Evolutionary conservation across 345 rosid species (phyloP), one percentile per base, ranked within the genome.

Genomic region (Cardamine chenopodiifolia): DNA sequence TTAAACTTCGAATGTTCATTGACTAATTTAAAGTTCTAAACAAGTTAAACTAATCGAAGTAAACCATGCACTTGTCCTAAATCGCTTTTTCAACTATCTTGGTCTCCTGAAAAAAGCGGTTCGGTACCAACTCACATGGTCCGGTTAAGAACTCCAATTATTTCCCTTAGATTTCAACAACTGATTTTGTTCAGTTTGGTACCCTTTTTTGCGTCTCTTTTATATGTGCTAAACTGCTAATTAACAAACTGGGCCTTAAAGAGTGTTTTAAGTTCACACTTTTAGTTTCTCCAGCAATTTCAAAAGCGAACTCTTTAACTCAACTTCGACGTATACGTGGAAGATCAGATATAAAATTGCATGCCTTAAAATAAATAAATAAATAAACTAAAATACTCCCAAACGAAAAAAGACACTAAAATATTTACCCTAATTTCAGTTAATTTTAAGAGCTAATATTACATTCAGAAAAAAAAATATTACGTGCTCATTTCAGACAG

Each of bases 321-420:
- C 31, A 28, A 23, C 35, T 37, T 55, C 26, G 2, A 68, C 25
- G 34, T 14, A 7, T 54, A 54, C 62, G 62, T 68, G 72, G 62
- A 68, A 25, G 25, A 14, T 25, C 9, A 55, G 53, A 29, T 12
- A 10, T 8, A 66, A 22, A 64, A 42, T 42, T 62, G 8, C 14
- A 42, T 17, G 28, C 31, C 25, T 18, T 18, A 29, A 45, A 9
- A 26, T 25, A 25, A 25, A 25, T 25, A n/a, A n/a, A n/a, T 25
- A 47, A 47, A 40, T 29, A 45, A 44, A 64, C n/a, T n/a, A 25
- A 44, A 65, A 15, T 13, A 42, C 8, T 32, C 3, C 37, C 10
- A 8, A 8, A 32, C 26, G 26, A 25, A 25, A 32, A 32, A 32
- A 28, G 31, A 44, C 18, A 48, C 42, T 31, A 29, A 45, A 65